A percentile compares a stretch with the other conserved stretches of the same genome.
Evolutionary conservation across 2,329 filamentous ascomycete genomes (phyloP).

Genomic region (Parasarocladium wereldwijsianum): DNA sequence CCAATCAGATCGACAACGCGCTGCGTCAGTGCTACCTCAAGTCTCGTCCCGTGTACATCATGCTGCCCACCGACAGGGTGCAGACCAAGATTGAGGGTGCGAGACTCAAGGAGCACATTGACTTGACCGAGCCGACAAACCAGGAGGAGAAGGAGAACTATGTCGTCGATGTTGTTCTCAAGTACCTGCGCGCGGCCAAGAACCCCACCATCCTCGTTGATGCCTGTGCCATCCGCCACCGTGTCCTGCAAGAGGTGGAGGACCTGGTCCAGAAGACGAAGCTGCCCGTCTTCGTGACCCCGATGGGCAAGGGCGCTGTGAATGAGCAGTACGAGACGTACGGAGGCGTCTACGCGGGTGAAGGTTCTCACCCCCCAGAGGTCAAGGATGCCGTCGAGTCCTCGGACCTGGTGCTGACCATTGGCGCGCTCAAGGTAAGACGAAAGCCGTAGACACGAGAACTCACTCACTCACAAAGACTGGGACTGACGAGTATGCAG

Average conservation of each 20-base stretch:
- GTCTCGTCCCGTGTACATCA: conserved; percentile 71
- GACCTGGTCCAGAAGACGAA: conserved; percentile 57
- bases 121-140: conserved; percentile 49
- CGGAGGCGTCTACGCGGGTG: conserved; percentile 75
- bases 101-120: conserved; percentile 54
- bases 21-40: conserved; percentile 60
- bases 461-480: neutral
- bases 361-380: conserved; percentile 49
- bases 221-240: conserved; percentile 66
- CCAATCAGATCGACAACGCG: conserved; percentile 62
- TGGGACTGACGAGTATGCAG: conserved; percentile 17
- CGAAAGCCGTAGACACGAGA: neutral
- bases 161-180: conserved; percentile 66
- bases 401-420: conserved; percentile 55
- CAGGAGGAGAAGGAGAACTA: conserved; percentile 62
- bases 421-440: conserved; percentile 46
- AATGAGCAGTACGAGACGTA: conserved; percentile 64
- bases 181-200: conserved; percentile 57
- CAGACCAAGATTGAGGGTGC: conserved; percentile 61
- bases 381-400: conserved; percentile 51
- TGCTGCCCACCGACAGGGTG: conserved; percentile 69
- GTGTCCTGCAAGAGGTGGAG: conserved; percentile 57
- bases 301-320: conserved; percentile 78
- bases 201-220: conserved; percentile 70
- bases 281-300: conserved; percentile 73